Evolutionary conservation across 805 yeast species (phyloP).

Genomic region (Pichia kluyveri): DNA sequence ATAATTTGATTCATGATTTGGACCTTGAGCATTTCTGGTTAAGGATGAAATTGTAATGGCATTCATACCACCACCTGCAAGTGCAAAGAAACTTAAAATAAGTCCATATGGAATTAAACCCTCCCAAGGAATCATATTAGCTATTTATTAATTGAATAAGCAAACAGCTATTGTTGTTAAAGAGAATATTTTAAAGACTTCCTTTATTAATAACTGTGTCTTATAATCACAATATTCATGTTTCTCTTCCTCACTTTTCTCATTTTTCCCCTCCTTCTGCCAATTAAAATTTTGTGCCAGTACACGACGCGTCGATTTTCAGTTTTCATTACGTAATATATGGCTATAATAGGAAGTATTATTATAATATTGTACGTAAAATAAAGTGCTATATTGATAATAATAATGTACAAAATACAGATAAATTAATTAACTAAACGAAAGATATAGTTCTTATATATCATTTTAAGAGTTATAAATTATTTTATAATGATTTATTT

Average conservation of each 20-base stretch:
- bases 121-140: constrained; percentile 57
- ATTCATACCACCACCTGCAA: constrained; percentile 45
- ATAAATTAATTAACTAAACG: constrained; percentile 3
- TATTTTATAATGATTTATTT: constrained; percentile 8
- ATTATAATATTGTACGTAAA: too few species aligned
- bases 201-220: too few species aligned
- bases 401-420: constrained; percentile 1
- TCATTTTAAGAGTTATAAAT: constrained; percentile 14
- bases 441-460: constrained; percentile 5
- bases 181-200: too few species aligned
- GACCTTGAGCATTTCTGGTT: constrained; percentile 27
- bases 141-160: background rate
- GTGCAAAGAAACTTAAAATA: constrained; percentile 40
- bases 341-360: too few species aligned
- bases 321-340: too few species aligned
- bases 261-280: too few species aligned
- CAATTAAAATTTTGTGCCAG: too few species aligned
- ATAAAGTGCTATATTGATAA: too few species aligned
- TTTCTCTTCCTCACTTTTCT: too few species aligned
- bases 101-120: constrained; percentile 55
- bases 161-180: too few species aligned
- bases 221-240: too few species aligned
- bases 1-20: constrained; percentile 27
- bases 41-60: constrained; percentile 22
- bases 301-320: background rate